Base-by-base conservation (phyloP, 768 basidiomycete genomes). In the Tylopilus sp. region DNA sequence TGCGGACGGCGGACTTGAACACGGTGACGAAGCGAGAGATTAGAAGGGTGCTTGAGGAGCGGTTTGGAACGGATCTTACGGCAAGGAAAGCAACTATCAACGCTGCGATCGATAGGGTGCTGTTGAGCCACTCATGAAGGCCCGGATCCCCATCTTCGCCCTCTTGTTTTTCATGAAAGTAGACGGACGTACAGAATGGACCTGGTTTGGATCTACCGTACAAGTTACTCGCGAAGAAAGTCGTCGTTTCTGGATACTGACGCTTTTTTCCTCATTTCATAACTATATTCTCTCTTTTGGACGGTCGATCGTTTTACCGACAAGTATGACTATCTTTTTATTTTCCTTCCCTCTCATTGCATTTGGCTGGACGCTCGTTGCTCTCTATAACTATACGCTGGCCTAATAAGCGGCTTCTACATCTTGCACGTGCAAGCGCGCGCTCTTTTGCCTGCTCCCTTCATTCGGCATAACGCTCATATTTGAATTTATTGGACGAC, bases 21-120 rank as follows among this genome's bases (percentile, higher is more conserved):
- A 82, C 83, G 10, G 78, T 97, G 51, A 98, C 95, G 47, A 98
- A 98, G 75, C 84, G 94, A 58, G 89, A 86, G 59, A 86, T 99
- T 47, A 80, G 95, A 35, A 77, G 83, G 50, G 81, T 83, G 63
- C 74, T 99, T 31, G 94, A 98, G 69, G 82, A 83, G 53, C 79
- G 77, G 53, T 97, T 87, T 64, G 86, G 86, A 30, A 81, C 85
- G 73, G 88, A 89, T 65, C 71, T 98, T 51, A 79, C 81, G 12
- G 58, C 81, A 21, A 79, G 85, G 50, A 91, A 93, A 69, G 72
- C 74, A 22, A 75, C 76, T 25, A 90, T 94, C 69, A 94, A 93
- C 57, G 77, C 81, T 44, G 79, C 83, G 13, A 91, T 94, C 56
- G 89, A 91, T 63, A 75, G 83, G 48, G 74, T 81, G 40, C 72